These are phyloP conservation scores for Penicillium angulare DNA, from an alignment of 495 filamentous ascomycete species.

Conservation along the genomic window DNA sequence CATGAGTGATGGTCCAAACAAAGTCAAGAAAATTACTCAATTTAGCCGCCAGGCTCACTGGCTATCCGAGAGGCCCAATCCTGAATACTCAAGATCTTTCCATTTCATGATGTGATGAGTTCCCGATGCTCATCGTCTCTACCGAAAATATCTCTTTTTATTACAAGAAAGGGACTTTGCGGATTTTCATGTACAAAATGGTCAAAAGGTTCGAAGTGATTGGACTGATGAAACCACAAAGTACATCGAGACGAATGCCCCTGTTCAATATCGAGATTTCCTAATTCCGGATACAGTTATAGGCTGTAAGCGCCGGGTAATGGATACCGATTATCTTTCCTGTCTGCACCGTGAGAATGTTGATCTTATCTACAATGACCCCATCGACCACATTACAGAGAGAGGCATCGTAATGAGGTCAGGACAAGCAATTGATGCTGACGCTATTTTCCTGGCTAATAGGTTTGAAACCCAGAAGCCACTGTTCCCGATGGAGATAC, in stretches of 20 bases:
- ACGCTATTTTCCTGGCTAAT: constrained; percentile 48
- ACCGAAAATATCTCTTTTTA: constrained; percentile 7
- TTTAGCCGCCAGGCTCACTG: constrained; percentile 53
- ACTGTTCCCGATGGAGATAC: constrained; percentile 20
- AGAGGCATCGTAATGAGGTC: constrained; percentile 19
- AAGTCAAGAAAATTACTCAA: constrained; percentile 43
- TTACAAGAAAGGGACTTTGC: constrained; percentile 2
- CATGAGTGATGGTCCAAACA: constrained; percentile 22
- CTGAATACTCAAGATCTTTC: constrained; percentile 18
- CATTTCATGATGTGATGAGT: constrained; percentile 22
- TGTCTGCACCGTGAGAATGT: constrained; percentile 44
- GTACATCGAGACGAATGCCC: constrained; percentile 41
- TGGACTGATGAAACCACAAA: constrained; percentile 25
- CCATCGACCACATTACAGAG: constrained; percentile 25
- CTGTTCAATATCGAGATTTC: constrained; percentile 51
- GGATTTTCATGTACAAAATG: not conserved
- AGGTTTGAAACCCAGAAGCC: constrained; percentile 28
- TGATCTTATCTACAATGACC: constrained; percentile 45
- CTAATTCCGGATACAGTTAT: constrained; percentile 33
- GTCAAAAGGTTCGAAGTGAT: constrained; percentile 3
- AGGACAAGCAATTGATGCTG: constrained; percentile 36
- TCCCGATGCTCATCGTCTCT: constrained; percentile 25
- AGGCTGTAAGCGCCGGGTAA: constrained; percentile 42
- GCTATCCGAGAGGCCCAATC: constrained; percentile 38
- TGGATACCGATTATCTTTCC: constrained; percentile 48